phyloP scores from a whole-genome alignment of 1,284 basidiomycete genomes.

The Apiotrichum laibachii region DNA sequence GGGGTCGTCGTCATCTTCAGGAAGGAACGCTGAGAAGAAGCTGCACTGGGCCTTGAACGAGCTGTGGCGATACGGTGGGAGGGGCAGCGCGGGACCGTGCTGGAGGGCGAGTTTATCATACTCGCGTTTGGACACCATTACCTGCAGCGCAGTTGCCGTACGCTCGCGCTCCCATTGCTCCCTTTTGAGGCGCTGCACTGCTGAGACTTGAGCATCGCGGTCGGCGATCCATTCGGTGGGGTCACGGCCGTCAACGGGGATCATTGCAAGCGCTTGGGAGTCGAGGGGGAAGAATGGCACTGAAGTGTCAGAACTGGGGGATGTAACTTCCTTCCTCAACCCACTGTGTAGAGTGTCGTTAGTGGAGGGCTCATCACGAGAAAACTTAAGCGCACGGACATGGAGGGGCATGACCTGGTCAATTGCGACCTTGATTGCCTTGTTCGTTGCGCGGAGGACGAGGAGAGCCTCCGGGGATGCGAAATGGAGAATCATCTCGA shows the following conservation, averaged over 20 bases:
- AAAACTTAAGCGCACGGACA: not conserved
- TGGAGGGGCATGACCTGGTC: not conserved
- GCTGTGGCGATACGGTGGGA: too few relatives aligned
- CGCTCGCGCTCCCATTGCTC: not conserved
- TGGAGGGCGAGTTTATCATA: not conserved
- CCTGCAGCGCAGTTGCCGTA: not conserved
- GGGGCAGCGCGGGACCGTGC: too few relatives aligned
- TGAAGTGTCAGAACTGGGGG: too few relatives aligned
- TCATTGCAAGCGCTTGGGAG: too few relatives aligned
- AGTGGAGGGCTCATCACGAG: not conserved
- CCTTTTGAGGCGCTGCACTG: too few relatives aligned
- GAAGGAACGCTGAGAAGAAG: too few relatives aligned
- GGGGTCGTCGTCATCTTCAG: too few relatives aligned
- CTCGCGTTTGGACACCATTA: not conserved
- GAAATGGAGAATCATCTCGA: not conserved
- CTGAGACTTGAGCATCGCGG: too few relatives aligned
- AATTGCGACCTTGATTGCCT: not conserved
- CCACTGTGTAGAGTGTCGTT: not conserved
- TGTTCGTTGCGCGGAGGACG: not conserved
- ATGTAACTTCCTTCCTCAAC: too few relatives aligned
- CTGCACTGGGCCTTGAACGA: too few relatives aligned
- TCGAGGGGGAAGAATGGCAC: too few relatives aligned
- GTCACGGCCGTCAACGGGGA: not conserved
- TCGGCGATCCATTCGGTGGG: not conserved
- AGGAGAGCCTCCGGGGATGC: not conserved